Conservation (phyloP, 257 asterid genomes). For the Vinca minor region DNA sequence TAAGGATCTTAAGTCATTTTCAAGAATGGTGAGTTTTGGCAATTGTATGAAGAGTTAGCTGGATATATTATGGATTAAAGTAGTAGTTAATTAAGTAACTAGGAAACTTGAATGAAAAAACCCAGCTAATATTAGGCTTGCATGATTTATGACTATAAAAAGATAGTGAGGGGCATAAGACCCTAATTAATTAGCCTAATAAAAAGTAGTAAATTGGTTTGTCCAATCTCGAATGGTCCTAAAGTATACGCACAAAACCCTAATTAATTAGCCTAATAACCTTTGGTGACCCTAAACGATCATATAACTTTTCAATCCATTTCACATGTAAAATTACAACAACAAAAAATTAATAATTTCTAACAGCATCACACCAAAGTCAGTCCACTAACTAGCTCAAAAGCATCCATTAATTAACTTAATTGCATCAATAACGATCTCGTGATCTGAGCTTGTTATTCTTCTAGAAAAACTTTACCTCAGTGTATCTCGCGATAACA, state of each 20-base stretch:
- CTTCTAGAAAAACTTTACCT: no score
- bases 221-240: conserved; percentile 35
- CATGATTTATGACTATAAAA: conserved; percentile 11
- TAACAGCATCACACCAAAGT: conserved; percentile 37
- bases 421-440: conserved; percentile 22
- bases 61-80: neutral
- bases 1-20: no score
- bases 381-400: conserved; percentile 45
- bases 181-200: no score
- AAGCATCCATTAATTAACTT: conserved; percentile 19
- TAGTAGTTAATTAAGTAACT: neutral
- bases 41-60: neutral
- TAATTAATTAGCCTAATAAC: conserved; percentile 21
- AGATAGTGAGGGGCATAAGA: conserved; percentile 28
- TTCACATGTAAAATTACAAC: conserved; percentile 19
- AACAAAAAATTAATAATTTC: conserved; percentile 28
- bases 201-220: neutral
- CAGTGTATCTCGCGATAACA: no score
- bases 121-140: conserved; percentile 5
- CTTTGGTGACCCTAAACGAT: conserved; percentile 42
- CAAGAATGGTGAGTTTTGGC: no score
- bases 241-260: neutral
- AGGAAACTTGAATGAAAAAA: neutral
- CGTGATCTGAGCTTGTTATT: no score
- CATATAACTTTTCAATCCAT: conserved; percentile 22